Evolutionary conservation across 108 stramenopile species (phyloP), one percentile per base, ranked within the genome.

Genomic region (Cyclotella sp.): DNA sequence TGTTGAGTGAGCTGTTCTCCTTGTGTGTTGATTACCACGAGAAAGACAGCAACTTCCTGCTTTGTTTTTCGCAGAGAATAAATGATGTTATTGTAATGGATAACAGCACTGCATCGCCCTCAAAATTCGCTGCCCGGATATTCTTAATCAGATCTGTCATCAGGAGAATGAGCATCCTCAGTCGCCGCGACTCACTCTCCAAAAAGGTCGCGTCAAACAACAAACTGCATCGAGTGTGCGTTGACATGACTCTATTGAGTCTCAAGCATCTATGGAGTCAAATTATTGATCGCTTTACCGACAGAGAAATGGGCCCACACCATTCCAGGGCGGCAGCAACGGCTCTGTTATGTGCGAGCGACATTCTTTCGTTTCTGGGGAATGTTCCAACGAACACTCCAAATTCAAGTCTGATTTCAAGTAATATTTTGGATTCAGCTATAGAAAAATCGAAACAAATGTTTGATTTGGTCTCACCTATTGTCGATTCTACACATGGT

Each of bases 11-110:
- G 47, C 41, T 64, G 14, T 71, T 81, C 42, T 41, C 70, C 1
- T 39, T 75, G 46, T 81, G 69, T 54, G 51, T 81, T 12, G 80
- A 81, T 59, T 66, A 75, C 42, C 51, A 75, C 30, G 80, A 75
- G 27, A 81, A 49, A 63, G 63, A 81, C 3, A 43, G 18, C 45
- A 65, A 21, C 15, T 13, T 75, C 41, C 34, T 81, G 47, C 1
- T 22, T 10, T 39, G 49, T 9, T 66, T 75, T 58, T 57, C 64
- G 11, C 22, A 51, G 2, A 60, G 49, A 52, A 12, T 68, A 47
- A 52, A 61, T 27, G 42, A 39, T n/a, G 43, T 69, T 18, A 49
- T 77, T 45, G 16, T 26, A 47, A 21, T 24, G 16, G n/a, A 27
- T n/a, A 44, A 53, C 22, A 12, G 14, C 42, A 62, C 69, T 29